phyloP scores from a whole-genome alignment of 345 rosid genomes.

The Citrus mangshanensis region DNA sequence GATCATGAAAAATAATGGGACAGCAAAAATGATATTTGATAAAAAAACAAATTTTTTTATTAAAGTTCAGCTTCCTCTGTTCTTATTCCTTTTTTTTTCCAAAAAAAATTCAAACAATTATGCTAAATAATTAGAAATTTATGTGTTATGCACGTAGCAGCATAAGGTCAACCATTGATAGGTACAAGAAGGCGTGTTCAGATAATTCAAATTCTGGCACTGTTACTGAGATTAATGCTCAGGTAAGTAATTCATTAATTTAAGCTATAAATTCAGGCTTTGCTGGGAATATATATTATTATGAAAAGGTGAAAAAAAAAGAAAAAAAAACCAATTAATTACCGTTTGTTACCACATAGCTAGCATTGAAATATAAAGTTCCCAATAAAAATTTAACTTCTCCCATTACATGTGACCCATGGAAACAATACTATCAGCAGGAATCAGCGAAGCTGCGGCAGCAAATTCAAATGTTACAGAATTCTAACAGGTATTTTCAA shows the following conservation, averaged over 20 bases:
- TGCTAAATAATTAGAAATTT: background rate
- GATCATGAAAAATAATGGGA: no score
- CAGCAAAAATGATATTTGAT: no score
- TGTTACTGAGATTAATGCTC: constrained; percentile 91
- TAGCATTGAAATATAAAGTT: background rate
- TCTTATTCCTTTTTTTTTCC: background rate
- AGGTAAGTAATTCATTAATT: constrained; percentile 35
- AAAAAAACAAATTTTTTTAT: no score
- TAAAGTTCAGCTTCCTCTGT: no score
- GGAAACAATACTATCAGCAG: constrained; percentile 79
- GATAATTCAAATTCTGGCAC: constrained; percentile 57
- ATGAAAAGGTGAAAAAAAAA: no score
- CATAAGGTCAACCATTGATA: constrained; percentile 83
- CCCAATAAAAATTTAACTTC: background rate
- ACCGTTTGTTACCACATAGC: no score
- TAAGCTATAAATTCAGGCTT: background rate
- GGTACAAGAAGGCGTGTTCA: constrained; percentile 90
- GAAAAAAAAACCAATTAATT: no score
- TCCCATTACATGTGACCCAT: background rate
- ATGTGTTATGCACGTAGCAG: constrained; percentile 24
- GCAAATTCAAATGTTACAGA: constrained; percentile 89
- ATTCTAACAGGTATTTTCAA: constrained; percentile 70
- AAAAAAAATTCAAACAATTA: background rate
- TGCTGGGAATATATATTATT: no score
- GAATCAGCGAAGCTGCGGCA: constrained; percentile 93